A percentile compares a stretch with the other conserved stretches of the same genome.
phyloP scores from a whole-genome alignment of 2,329 filamentous ascomycete species.

The Blastomyces parvus region DNA sequence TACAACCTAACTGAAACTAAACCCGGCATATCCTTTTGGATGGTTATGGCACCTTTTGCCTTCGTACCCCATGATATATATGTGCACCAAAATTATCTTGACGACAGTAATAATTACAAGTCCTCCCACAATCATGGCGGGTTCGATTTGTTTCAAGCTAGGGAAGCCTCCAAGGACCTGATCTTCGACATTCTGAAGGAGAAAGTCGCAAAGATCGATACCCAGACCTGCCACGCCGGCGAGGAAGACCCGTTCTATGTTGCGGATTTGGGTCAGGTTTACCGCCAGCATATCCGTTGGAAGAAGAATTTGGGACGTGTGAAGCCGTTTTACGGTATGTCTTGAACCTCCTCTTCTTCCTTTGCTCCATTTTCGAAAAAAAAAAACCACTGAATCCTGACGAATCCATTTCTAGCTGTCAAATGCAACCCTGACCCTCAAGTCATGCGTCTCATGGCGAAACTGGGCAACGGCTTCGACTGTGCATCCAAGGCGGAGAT shows the following conservation, averaged over 20 bases:
- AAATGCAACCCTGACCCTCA: slow-evolving; percentile 96
- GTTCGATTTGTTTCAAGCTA: slow-evolving; percentile 35
- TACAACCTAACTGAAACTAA: slow-evolving; percentile 11
- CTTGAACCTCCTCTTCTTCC: not conserved
- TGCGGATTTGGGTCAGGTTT: slow-evolving; percentile 94
- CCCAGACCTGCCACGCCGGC: slow-evolving; percentile 77
- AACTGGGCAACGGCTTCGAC: slow-evolving; percentile 89
- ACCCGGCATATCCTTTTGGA: slow-evolving; percentile 28
- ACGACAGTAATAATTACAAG: slow-evolving; percentile 25
- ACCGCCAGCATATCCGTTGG: slow-evolving; percentile 97
- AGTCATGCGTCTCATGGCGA: slow-evolving; percentile 77
- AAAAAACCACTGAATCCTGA: not conserved
- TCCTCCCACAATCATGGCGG: slow-evolving; percentile 36
- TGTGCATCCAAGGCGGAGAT: slow-evolving; percentile 98
- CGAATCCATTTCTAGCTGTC: slow-evolving; percentile 53
- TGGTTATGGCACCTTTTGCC: slow-evolving; percentile 65
- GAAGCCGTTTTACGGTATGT: slow-evolving; percentile 88
- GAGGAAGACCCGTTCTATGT: slow-evolving; percentile 98
- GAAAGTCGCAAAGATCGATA: slow-evolving; percentile 73
- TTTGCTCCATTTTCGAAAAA: not conserved
- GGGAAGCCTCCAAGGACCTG: slow-evolving; percentile 59
- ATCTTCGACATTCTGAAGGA: slow-evolving; percentile 80
- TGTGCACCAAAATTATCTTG: slow-evolving; percentile 24
- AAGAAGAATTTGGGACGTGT: slow-evolving; percentile 87
- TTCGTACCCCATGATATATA: slow-evolving; percentile 44